phyloP scores from a whole-genome alignment of 202 grass and related monocot species.

The Digitaria exilis region DNA sequence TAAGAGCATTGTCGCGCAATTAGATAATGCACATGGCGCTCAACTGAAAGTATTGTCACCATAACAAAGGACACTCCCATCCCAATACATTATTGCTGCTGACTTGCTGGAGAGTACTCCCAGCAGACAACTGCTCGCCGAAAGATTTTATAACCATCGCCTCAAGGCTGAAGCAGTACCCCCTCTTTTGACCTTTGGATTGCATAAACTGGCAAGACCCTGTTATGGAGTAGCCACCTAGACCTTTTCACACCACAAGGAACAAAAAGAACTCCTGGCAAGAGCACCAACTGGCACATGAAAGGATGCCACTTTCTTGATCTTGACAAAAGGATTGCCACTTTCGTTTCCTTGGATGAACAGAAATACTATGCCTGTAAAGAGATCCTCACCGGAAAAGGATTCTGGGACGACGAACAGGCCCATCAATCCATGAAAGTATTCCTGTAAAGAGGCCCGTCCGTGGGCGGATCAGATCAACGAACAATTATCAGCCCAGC shows the following conservation, averaged over 20 bases:
- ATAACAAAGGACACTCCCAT: conserved; percentile 18
- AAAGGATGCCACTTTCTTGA: not conserved
- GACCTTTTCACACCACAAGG: not conserved
- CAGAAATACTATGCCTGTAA: too few relatives aligned
- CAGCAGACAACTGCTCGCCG: not conserved
- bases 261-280: conserved; percentile 2
- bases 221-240: too few relatives aligned
- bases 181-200: not conserved
- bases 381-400: not conserved
- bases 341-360: not conserved
- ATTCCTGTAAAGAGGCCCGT: not conserved
- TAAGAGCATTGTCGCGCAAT: not conserved
- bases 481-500: not conserved
- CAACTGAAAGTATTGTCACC: conserved; percentile 26
- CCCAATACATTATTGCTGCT: conserved; percentile 24
- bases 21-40: conserved; percentile 45
- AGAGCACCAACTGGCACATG: conserved; percentile 3
- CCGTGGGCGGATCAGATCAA: not conserved
- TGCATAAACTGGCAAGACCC: not conserved
- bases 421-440: not conserved
- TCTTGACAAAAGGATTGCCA: not conserved
- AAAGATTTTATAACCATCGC: not conserved
- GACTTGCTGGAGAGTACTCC: not conserved
- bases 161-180: not conserved
- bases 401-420: not conserved